Evolutionary conservation across 2,329 filamentous ascomycete species (phyloP), one percentile per base, ranked within the genome.

Genomic region (Parafenestella ontariensis): DNA sequence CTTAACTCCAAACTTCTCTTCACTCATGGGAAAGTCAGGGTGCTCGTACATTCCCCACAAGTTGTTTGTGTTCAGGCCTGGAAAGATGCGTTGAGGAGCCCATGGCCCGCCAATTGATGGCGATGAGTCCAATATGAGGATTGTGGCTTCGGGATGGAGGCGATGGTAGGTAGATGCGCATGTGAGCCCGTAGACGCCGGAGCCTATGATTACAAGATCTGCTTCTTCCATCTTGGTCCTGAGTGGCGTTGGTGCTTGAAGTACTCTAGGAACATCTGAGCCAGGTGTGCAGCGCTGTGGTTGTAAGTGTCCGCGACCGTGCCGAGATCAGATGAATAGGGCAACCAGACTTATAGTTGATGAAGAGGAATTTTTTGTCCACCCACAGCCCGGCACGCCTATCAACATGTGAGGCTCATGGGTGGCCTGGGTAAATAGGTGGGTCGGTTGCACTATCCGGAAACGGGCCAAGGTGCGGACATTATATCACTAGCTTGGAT

Each of bases 91-190:
- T 39, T 78, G 65, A 15, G 66, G 53, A 24, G 74, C 69, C 78
- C 78, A 80, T 33, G 74, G 73, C 5, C 78, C 78, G 33, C 78
- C 78, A 17, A 77, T 66, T 3, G 72, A 72, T 1, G 68, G 58
- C 28, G 72, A 61, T 3, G 72, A 65, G 49, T 83, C 81, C 15
- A 82, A 52, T 7, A 82, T 59, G 4, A 78, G 56, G 3, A 82
- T 57, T 4, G 72, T 68, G 29, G 75, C 66, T n/a, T 62, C 56
- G 0, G 76, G 76, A 41, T 80, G 72, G 13, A 78, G 60, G 31
- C 77, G 73, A 1, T 80, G 70, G 52, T 79, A 79, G 23, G 78
- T 81, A 62, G 79, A 78, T 5, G 81, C 81, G 6, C 76, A 71
- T 45, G 77, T 77, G 26, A 83, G 72, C 7, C 81, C 81, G 48